These are phyloP conservation scores for Fusarium mexicanum DNA, from an alignment of 2,329 filamentous ascomycete genomes.

Conservation along the genomic window DNA sequence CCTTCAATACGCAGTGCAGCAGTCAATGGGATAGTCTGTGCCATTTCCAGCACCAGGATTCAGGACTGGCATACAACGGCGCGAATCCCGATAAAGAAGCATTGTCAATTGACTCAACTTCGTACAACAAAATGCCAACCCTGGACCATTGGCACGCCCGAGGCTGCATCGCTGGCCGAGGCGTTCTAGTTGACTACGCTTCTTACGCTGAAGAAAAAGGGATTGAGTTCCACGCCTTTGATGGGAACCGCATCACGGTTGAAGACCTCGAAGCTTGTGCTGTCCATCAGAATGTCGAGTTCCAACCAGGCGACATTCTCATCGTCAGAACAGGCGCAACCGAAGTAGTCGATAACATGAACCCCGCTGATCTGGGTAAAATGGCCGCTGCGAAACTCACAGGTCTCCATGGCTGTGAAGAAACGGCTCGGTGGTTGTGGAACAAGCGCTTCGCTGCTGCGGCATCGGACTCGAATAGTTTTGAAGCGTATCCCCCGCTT, in stretches of 20 bases:
- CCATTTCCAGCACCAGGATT: slow-evolving; percentile 56
- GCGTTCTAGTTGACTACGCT: slow-evolving; percentile 65
- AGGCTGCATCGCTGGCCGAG: slow-evolving; percentile 48
- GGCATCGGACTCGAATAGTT: slow-evolving; percentile 69
- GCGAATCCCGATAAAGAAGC: slow-evolving; percentile 49
- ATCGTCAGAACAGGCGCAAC: slow-evolving; percentile 72
- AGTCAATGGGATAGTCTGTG: slow-evolving; percentile 66
- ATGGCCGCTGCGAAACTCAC: slow-evolving; percentile 44
- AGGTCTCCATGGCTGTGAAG: slow-evolving; percentile 58
- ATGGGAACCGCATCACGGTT: slow-evolving; percentile 62
- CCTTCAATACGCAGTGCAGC: slow-evolving; percentile 65
- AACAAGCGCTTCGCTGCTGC: slow-evolving; percentile 75
- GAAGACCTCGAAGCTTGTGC: slow-evolving; percentile 68
- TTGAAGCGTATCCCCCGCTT: slow-evolving; percentile 70
- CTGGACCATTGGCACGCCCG: slow-evolving; percentile 61
- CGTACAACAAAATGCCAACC: slow-evolving; percentile 46
- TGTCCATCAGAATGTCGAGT: slow-evolving; percentile 67
- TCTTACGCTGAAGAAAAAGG: slow-evolving; percentile 60
- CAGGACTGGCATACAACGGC: slow-evolving; percentile 61
- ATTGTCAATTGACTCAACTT: slow-evolving; percentile 37
- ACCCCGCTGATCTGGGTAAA: slow-evolving; percentile 48
- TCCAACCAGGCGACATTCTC: slow-evolving; percentile 73
- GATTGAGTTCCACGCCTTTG: slow-evolving; percentile 61
- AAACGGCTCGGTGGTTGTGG: slow-evolving; percentile 72
- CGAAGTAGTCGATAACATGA: slow-evolving; percentile 63